phyloP scores from a whole-genome alignment of 495 filamentous ascomycete genomes.

The Lepraria neglecta region DNA sequence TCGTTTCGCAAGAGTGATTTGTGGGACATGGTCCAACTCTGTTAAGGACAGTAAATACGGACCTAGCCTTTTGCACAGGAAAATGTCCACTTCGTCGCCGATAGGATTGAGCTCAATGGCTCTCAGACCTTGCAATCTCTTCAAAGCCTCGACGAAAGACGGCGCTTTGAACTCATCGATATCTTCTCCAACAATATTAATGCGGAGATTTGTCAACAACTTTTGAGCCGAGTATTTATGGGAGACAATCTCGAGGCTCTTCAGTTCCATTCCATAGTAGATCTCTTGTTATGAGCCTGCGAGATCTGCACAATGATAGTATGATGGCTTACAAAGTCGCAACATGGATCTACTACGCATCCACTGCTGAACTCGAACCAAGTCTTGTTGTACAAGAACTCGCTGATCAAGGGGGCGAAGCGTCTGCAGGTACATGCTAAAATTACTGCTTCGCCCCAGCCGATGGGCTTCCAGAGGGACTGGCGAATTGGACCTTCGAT shows the following conservation, averaged over 20 bases:
- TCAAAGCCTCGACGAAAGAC: not conserved
- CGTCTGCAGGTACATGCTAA: not conserved
- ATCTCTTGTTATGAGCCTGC: not conserved
- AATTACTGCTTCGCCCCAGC: too few relatives aligned
- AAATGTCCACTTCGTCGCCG: not conserved
- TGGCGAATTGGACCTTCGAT: not conserved
- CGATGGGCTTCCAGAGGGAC: not conserved
- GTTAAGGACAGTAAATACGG: not conserved
- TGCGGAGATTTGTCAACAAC: not conserved
- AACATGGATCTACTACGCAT: not conserved
- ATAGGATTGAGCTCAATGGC: not conserved
- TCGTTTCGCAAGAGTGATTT: not conserved
- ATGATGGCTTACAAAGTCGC: not conserved
- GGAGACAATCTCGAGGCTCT: not conserved
- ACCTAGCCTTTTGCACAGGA: not conserved
- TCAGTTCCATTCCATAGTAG: slow-evolving; percentile 3
- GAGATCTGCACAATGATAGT: too few relatives aligned
- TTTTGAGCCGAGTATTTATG: not conserved
- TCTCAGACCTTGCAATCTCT: not conserved
- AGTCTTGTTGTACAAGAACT: not conserved
- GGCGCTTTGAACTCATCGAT: not conserved
- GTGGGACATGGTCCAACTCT: not conserved
- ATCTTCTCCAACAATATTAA: not conserved
- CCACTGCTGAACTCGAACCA: slow-evolving; percentile 7
- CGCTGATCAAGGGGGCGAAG: not conserved